Conservation (phyloP, 441 rosid species). For the Pelargonium fulgidum region DNA sequence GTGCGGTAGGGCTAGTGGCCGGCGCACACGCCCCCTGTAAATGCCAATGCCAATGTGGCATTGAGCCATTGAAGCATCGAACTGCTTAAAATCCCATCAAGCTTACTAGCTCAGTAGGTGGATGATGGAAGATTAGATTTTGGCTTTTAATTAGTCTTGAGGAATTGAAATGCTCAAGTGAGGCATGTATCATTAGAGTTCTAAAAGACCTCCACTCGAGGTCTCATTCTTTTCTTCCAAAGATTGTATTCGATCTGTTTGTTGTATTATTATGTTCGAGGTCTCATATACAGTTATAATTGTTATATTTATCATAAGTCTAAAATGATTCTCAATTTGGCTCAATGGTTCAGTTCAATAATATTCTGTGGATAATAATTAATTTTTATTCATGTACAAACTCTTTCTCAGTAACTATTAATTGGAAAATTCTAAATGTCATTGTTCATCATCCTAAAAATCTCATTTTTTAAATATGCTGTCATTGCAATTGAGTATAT, state of each 20-base stretch:
- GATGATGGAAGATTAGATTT: conserved; percentile 4
- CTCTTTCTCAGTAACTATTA: too few species aligned
- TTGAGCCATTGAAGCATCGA: background rate
- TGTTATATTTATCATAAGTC: background rate
- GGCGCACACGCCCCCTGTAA: conserved; percentile 55
- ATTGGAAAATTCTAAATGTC: too few species aligned
- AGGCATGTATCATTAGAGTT: background rate
- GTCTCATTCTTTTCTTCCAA: conserved; percentile 50
- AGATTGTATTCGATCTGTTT: conserved; percentile 20
- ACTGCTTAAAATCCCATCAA: background rate
- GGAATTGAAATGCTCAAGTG: background rate
- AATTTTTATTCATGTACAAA: too few species aligned
- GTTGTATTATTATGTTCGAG: conserved; percentile 7
- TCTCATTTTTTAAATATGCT: too few species aligned
- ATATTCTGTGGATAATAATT: too few species aligned
- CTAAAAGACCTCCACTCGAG: conserved; percentile 47
- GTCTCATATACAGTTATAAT: background rate
- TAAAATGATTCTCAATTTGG: too few species aligned
- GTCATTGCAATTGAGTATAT: too few species aligned
- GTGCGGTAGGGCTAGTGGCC: conserved; percentile 83
- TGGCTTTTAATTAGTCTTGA: too few species aligned
- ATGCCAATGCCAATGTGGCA: conserved; percentile 6
- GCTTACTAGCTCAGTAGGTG: background rate
- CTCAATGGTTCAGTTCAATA: too few species aligned
- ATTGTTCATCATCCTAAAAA: too few species aligned